Evolutionary conservation across 202 grass and related monocot species (phyloP).

Genomic region (Schoenoplectus tabernaemontani): DNA sequence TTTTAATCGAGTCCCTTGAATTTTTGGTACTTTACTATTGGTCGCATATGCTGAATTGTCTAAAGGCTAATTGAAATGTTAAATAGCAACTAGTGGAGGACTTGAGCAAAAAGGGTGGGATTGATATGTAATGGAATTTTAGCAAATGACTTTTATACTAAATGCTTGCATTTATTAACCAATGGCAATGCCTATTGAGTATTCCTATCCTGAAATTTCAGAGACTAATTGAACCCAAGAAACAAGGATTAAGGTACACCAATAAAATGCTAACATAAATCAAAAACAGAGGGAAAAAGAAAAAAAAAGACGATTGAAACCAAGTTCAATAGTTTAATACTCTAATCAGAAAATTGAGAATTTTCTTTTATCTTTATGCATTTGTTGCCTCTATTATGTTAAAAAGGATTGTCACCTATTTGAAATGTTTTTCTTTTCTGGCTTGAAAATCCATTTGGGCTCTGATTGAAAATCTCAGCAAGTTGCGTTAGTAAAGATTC

Average conservation of each 20-base stretch:
- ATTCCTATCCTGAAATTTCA: background rate
- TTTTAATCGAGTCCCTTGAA: background rate
- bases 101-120: background rate
- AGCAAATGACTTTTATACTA: background rate
- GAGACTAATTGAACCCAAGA: background rate
- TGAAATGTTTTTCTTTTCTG: conserved; percentile 23
- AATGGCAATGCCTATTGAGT: background rate
- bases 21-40: background rate
- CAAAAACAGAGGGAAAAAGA: background rate
- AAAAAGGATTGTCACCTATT: background rate
- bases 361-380: background rate
- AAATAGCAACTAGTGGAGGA: background rate
- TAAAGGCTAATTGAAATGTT: background rate
- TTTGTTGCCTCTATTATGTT: background rate
- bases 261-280: background rate
- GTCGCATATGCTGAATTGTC: background rate
- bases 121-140: background rate
- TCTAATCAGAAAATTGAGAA: too few species aligned
- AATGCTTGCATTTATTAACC: background rate
- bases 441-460: too few species aligned
- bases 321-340: too few species aligned
- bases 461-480: too few species aligned
- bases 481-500: too few species aligned
- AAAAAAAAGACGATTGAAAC: background rate
- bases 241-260: too few species aligned